Base-by-base conservation (phyloP, 306 rosid species). In the Sesbania bispinosa region DNA sequence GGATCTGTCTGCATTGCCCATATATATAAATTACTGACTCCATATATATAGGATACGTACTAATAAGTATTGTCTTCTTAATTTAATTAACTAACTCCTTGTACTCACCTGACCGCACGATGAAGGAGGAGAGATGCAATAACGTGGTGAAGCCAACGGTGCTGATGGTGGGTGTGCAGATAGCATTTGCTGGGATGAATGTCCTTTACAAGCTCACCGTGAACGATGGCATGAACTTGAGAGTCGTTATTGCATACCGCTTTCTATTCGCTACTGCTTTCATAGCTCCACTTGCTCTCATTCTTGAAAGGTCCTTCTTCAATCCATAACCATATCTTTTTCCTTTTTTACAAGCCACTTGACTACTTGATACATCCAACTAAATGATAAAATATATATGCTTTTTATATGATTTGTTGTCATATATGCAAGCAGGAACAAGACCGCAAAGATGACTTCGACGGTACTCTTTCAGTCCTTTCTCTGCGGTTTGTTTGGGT, bases 401-500 rank as follows among this genome's bases (percentile, higher is more conserved):
- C n/a, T n/a, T n/a, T n/a, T n/a, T n/a, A n/a, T n/a, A n/a, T n/a
- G n/a, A n/a, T n/a, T n/a, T n/a, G n/a, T n/a, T n/a, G n/a, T n/a
- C n/a, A n/a, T n/a, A n/a, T n/a, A n/a, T 16, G 57, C 67, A 54
- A 58, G 71, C 67, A 85, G 76, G 88, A 90, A 90, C 46, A 81
- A 76, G 7, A 76, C 50, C 60, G 83, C 86, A 26, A 88, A 88
- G 64, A 58, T 83, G 62, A 88, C 67, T 11, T 41, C 86, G 86
- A 58, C 43, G 7, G 48, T 90, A 24, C 69, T 90, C 27, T 76
- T 88, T 61, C 90, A 81, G 55, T 61, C 84, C 18, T 82, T 85
- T 74, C 14, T 86, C 4, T 85, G 86, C 51, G 97, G 90, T 8
- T 73, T 90, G 62, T 83, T 90, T 71, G 95, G 97, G 97, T 88